A percentile compares a stretch with the other conserved stretches of the same genome.
Conservation (phyloP, 2,329 filamentous ascomycete genomes). For the Aspergillus puulaauensis region DNA sequence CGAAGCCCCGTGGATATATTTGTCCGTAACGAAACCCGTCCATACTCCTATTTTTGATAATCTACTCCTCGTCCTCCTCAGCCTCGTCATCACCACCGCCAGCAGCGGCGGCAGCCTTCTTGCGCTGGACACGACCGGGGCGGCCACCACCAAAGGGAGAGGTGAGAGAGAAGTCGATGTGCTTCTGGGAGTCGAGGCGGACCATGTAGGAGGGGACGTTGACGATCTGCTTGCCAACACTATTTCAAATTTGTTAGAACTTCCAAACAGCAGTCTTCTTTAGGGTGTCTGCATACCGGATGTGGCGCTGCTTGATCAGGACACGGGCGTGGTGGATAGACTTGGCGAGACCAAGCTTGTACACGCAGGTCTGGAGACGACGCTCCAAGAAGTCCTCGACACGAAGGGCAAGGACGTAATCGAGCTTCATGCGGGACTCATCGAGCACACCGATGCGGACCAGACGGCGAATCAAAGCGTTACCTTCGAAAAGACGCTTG, state of each 20-base stretch:
- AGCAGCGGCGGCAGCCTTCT: constrained; percentile 98
- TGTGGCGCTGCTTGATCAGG: constrained; percentile 98
- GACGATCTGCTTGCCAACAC: constrained; percentile 99
- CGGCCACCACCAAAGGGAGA: constrained; percentile 97
- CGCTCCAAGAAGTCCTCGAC: constrained; percentile 99
- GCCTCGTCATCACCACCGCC: constrained; percentile 58
- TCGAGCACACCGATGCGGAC: constrained; percentile 99
- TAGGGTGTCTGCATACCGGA: constrained; percentile 53
- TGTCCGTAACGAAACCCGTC: constrained; percentile 39
- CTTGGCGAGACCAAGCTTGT: constrained; percentile 99
- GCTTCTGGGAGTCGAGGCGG: constrained; percentile 99
- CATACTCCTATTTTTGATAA: constrained; percentile 39
- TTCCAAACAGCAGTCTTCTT: background rate
- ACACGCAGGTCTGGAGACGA: constrained; percentile 98
- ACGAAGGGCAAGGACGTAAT: constrained; percentile 99
- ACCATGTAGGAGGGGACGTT: constrained; percentile 99
- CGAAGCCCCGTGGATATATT: constrained; percentile 31
- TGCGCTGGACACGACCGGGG: constrained; percentile 96
- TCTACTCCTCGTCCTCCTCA: constrained; percentile 75
- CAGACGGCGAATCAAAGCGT: constrained; percentile 99
- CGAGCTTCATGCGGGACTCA: constrained; percentile 99
- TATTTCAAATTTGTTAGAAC: constrained; percentile 26
- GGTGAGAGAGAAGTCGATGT: constrained; percentile 98
- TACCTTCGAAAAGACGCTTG: constrained; percentile 99
- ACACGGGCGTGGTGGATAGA: constrained; percentile 99